These are phyloP conservation scores for Lentinula sp. DNA, from an alignment of 768 basidiomycete species.

Conservation along the genomic window DNA sequence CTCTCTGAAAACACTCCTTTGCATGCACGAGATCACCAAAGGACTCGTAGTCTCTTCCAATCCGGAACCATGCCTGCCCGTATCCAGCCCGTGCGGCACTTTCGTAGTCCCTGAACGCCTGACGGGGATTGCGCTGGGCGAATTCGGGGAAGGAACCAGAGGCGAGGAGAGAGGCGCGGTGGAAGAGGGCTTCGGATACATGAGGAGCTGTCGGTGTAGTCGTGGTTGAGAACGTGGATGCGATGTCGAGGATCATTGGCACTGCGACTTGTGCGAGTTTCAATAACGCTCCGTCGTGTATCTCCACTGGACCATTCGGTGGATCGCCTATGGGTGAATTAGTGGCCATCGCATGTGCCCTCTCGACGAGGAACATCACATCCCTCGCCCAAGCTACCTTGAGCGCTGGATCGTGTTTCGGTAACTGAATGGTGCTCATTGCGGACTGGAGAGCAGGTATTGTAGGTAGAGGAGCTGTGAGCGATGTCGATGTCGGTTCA, in stretches of 20 bases:
- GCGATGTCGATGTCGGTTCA: conserved; percentile 25
- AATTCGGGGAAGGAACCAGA: conserved; percentile 67
- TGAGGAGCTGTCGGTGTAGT: conserved; percentile 28
- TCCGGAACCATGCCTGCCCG: conserved; percentile 81
- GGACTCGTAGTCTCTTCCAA: conserved; percentile 89
- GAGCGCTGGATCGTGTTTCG: conserved; percentile 49
- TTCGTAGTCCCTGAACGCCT: conserved; percentile 90
- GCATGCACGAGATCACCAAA: conserved; percentile 73
- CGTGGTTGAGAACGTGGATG: conserved; percentile 4
- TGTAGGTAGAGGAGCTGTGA: conserved; percentile 68
- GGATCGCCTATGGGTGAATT: conserved; percentile 33
- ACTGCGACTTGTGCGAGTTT: conserved; percentile 61
- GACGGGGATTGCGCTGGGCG: conserved; percentile 59
- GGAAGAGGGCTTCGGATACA: conserved; percentile 68
- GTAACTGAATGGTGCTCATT: conserved; percentile 43
- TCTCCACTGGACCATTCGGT: conserved; percentile 44
- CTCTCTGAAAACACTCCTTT: conserved; percentile 82
- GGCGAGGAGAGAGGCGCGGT: conserved; percentile 68
- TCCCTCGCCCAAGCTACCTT: conserved; percentile 80
- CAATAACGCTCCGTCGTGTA: conserved; percentile 54
- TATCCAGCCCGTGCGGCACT: conserved; percentile 73
- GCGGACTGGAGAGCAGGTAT: conserved; percentile 51
- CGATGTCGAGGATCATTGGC: conserved; percentile 52
- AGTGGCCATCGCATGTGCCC: conserved; percentile 27
- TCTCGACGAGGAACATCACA: conserved; percentile 74